Evolutionary conservation across 805 yeast species (phyloP), one percentile per base, ranked within the genome.

Genomic region (Kodamaea restingae): DNA sequence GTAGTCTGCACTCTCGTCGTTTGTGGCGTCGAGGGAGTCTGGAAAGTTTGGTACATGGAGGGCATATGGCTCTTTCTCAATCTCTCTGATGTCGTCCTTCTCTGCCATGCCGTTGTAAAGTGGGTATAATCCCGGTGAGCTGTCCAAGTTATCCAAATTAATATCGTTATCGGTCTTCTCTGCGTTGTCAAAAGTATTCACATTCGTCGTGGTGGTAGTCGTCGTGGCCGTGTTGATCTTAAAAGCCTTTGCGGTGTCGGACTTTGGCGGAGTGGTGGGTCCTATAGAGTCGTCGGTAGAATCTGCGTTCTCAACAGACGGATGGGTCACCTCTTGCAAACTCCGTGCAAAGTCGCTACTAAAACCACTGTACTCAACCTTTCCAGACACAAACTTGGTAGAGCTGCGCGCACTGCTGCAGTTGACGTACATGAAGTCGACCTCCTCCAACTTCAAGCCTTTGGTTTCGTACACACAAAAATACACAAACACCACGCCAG

Each of bases 381-480:
- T 65, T 9, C 61, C 54, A 7, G 71, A 61, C 34, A 58, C 54
- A 64, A 78, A 80, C 20, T 60, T 55, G 9, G 60, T 46, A 0
- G 87, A 80, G 8, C 58, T 58, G 12, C 74, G 57, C 1, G 88
- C 82, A 52, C 56, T 72, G 30, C 72, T 61, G 49, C 90, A 80
- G 25, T 70, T 67, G 37, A 73, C 70, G 55, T 81, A 86, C 66
- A 86, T 67, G 46, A 78, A 85, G 63, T 87, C 90, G 38, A 87
- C 81, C 49, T 87, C 88, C 61, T 87, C 95, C 55, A 87, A 71
- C 51, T 80, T 77, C 37, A 86, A 67, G 0, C 95, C 95, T 51
- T 78, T 81, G 0, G 95, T 86, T 57, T 85, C 93, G 61, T 81
- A 85, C 24, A 84, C 86, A 40, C 74, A 66, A 37, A 83, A 75